Conservation (phyloP, 345 rosid genomes). For the Eucalyptus tenuipes region DNA sequence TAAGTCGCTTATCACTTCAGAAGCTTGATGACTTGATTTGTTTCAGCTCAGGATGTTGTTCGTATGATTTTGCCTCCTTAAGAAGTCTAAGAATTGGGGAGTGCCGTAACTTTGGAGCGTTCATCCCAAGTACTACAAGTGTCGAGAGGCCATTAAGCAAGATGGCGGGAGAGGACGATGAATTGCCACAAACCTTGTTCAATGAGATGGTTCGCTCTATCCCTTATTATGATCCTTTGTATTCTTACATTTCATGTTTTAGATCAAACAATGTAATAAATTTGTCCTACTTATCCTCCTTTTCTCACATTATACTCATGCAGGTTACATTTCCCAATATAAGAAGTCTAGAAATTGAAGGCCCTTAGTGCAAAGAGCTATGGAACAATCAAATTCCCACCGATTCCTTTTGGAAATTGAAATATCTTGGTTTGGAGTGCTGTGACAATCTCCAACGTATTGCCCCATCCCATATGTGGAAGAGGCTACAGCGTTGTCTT, state of each 20-base stretch:
- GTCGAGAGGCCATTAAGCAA: too few species aligned
- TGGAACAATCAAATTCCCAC: background rate
- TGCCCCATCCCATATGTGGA: background rate
- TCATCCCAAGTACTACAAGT: too few species aligned
- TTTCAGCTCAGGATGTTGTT: too few species aligned
- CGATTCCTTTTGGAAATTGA: background rate
- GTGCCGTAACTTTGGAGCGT: too few species aligned
- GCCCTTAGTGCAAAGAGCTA: background rate
- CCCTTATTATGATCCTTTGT: rapidly evolving
- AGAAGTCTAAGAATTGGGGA: too few species aligned
- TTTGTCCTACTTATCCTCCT: background rate
- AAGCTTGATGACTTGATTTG: rapidly evolving
- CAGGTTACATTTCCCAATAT: background rate
- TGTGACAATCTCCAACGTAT: background rate
- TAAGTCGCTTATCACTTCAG: too few species aligned
- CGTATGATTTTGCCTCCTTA: too few species aligned
- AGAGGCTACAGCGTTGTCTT: background rate
- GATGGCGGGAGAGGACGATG: too few species aligned
- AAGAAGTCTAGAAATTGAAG: background rate
- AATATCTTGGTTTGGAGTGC: rapidly evolving
- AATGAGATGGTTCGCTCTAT: background rate
- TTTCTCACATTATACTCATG: background rate
- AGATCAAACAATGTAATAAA: background rate
- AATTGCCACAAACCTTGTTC: background rate
- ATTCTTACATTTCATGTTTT: background rate